Percentiles rank a stretch among this genome's conserved stretches.
These are phyloP conservation scores for Boeremia lycopersici DNA, from an alignment of 2,329 filamentous ascomycete species.

Conservation along the genomic window DNA sequence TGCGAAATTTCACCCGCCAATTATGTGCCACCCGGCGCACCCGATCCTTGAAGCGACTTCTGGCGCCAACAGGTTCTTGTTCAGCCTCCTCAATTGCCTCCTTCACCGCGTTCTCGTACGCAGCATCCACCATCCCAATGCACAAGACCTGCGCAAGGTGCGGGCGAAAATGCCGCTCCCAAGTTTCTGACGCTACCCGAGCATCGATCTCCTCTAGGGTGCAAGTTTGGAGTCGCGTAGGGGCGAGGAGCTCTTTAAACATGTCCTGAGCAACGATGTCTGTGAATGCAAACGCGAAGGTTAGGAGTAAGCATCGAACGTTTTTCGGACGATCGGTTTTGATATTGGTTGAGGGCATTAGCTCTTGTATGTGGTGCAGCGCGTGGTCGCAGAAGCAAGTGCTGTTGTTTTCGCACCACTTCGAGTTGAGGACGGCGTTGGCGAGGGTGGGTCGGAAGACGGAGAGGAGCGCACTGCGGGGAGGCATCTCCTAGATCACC, in stretches of 20 bases:
- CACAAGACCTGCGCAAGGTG: not conserved
- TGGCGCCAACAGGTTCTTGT: not conserved
- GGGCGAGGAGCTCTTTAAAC: not conserved
- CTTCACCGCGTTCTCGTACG: not conserved
- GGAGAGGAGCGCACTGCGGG: not conserved
- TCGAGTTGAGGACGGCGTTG: not conserved
- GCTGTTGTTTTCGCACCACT: not conserved
- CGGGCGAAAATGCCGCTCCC: not conserved
- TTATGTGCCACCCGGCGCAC: not conserved
- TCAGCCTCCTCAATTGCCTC: not conserved
- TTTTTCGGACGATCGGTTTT: not conserved
- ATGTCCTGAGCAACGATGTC: not conserved
- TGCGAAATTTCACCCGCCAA: not conserved
- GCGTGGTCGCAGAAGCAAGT: slow-evolving; percentile 3
- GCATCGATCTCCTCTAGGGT: not conserved
- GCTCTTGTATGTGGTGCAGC: not conserved
- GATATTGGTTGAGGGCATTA: not conserved
- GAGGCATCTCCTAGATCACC: not conserved
- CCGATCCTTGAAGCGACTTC: not conserved
- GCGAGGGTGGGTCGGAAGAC: not conserved
- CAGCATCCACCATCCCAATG: not conserved
- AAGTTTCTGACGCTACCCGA: not conserved
- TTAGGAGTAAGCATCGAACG: not conserved
- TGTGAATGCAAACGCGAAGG: not conserved
- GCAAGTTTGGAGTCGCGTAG: not conserved